Evolutionary conservation across 371 early-diverging fungal genomes (phyloP).

Genomic region (Lichtheimia ramosa): DNA sequence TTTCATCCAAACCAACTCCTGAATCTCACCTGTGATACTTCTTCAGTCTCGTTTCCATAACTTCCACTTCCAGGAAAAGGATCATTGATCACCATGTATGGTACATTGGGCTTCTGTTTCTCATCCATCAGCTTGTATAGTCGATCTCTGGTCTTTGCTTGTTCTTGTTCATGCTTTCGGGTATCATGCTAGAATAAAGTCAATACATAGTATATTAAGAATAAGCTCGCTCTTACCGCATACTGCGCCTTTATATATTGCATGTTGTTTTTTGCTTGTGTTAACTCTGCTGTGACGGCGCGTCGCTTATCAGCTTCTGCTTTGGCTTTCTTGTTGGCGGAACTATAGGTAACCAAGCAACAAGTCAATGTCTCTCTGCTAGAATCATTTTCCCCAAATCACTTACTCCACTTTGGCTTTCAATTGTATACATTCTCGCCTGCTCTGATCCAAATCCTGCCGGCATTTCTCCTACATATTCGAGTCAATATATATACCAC

Average conservation of each 20-base stretch:
- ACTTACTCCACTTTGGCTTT: slow-evolving; percentile 17
- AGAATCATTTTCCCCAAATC: too few species aligned
- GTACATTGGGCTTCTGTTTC: slow-evolving; percentile 24
- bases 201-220: background rate
- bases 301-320: slow-evolving; percentile 18
- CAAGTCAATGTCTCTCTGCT: background rate
- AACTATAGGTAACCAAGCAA: slow-evolving; percentile 14
- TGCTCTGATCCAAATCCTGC: slow-evolving; percentile 7
- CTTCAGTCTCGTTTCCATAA: slow-evolving; percentile 10
- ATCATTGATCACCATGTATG: slow-evolving; percentile 24
- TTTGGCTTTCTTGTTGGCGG: slow-evolving; percentile 14
- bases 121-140: slow-evolving; percentile 39
- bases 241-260: slow-evolving; percentile 49
- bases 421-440: slow-evolving; percentile 13
- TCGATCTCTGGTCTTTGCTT: slow-evolving; percentile 39
- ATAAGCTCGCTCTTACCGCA: slow-evolving; percentile 24
- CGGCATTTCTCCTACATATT: slow-evolving; percentile 8
- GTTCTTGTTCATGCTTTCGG: slow-evolving; percentile 37
- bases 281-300: slow-evolving; percentile 36
- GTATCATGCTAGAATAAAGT: slow-evolving; percentile 36
- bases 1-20: too few species aligned
- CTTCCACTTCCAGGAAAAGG: slow-evolving; percentile 18
- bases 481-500: background rate
- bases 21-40: slow-evolving; percentile 1
- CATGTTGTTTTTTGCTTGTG: slow-evolving; percentile 41